Evolutionary conservation across 208 protist genomes (phyloP).

Genomic region (Trypanosoma lewisi): DNA sequence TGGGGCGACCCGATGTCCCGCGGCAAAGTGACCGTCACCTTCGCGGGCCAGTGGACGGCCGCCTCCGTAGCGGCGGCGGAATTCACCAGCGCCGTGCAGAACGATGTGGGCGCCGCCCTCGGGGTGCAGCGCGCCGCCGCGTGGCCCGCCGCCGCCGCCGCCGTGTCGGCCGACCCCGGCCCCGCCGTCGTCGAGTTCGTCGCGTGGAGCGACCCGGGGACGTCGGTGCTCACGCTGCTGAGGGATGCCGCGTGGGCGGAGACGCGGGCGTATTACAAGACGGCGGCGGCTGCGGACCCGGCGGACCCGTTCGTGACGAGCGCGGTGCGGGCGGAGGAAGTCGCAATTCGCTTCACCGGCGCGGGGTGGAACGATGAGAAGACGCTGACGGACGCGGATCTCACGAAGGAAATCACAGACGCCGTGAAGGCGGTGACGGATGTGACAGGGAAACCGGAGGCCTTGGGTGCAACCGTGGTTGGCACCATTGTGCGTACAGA

Average conservation of each 20-base stretch:
- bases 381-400: background rate
- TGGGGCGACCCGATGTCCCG: background rate
- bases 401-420: background rate
- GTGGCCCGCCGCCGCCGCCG: background rate
- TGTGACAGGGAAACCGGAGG: background rate
- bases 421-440: constrained; percentile 13
- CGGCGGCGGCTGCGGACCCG: background rate
- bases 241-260: background rate
- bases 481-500: background rate
- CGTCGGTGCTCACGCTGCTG: constrained; percentile 5
- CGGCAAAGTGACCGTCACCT: background rate
- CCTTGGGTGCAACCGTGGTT: background rate
- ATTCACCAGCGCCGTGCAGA: background rate
- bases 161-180: background rate
- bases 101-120: background rate
- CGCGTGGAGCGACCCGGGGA: constrained; percentile 19
- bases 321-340: background rate
- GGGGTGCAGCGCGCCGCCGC: constrained; percentile 7
- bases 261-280: constrained; percentile 10
- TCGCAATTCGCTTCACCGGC: constrained; percentile 5
- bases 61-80: background rate
- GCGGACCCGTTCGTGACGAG: constrained; percentile 7
- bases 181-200: background rate
- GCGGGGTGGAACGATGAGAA: background rate
- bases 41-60: background rate